Conservation (phyloP, 106 monocot species). For the Agapanthus africanus region DNA sequence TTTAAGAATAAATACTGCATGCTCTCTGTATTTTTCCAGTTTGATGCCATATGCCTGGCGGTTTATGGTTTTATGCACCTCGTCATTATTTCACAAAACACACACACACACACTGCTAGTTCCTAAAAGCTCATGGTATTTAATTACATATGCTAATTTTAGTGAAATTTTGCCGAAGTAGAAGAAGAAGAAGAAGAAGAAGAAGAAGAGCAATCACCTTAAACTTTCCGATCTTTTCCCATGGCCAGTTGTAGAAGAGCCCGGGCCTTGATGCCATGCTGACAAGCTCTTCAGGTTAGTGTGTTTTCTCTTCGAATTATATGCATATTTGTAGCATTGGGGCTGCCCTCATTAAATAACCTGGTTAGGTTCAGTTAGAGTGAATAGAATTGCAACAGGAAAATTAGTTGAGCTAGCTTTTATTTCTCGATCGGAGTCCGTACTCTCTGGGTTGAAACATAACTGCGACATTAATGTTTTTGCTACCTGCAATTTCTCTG, state of each 20-base stretch:
- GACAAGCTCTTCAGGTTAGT: not conserved
- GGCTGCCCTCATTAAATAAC: constrained; percentile 1
- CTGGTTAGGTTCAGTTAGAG: not conserved
- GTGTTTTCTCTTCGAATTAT: not conserved
- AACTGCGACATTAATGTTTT: not conserved
- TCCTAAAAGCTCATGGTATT: too few species aligned
- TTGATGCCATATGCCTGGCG: too few species aligned
- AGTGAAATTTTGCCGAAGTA: not conserved
- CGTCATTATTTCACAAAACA: too few species aligned
- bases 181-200: not conserved
- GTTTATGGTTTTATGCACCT: too few species aligned
- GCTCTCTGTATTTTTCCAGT: too few species aligned
- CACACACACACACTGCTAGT: too few species aligned
- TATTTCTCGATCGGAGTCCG: not conserved
- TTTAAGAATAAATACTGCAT: too few species aligned
- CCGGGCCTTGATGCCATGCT: constrained; percentile 66
- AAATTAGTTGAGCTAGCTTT: not conserved
- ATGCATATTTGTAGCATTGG: not conserved
- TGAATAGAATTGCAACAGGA: not conserved
- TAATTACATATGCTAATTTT: too few species aligned
- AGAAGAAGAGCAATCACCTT: constrained; percentile 31
- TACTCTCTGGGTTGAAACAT: not conserved
- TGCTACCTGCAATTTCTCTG: too few species aligned
- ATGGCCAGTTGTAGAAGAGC: constrained; percentile 70
- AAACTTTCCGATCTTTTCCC: constrained; percentile 69